Evolutionary conservation across 768 basidiomycete species (phyloP), one percentile per base, ranked within the genome.

Genomic region (Hygrocybe coccinea): DNA sequence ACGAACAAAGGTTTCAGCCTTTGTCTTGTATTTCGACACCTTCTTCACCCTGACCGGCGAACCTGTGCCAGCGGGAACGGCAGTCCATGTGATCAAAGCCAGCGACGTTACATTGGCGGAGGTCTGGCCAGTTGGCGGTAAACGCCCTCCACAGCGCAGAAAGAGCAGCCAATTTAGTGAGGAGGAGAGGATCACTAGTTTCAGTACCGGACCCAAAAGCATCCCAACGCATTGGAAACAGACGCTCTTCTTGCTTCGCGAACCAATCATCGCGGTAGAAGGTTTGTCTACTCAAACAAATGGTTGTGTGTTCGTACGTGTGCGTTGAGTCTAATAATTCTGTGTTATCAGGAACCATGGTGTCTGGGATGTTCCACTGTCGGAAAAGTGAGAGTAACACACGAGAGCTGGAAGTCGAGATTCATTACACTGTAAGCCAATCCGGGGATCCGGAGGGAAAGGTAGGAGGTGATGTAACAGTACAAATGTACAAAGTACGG

Each of bases 221-320:
- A 81, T 82, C 21, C 84, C 91, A 9, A 98, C 95, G 24, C 95
- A 99, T 68, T 98, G 95, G 95, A 94, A 93, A 67, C 95, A 99
- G 66, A 93, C 95, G 0, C 62, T 92, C 2, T 97, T 99, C 71
- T 69, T 98, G 61, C 76, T 99, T 55, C 75, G 81, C 45, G 84
- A 93, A 54, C 89, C 91, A 0, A 80, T 97, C 51, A 65, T 69
- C n/a, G 84, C 89, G 1, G 78, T 80, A 3, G 85, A 89, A 75
- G 91, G 91, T 87, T 38, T 14, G 81, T 70, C 2, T 2, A 14
- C 21, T n/a, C 22, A 46, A 6, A 21, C 48, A 17, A 14, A 22
- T 24, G 15, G 14, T 36, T 9, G 14, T 25, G 21, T 39, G 19
- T n/a, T 33, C 29, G 19, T 8, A 50, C 9, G 22, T 34, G 22